phyloP scores from a whole-genome alignment of 257 asterid species.

The Linderniella brevidens region DNA sequence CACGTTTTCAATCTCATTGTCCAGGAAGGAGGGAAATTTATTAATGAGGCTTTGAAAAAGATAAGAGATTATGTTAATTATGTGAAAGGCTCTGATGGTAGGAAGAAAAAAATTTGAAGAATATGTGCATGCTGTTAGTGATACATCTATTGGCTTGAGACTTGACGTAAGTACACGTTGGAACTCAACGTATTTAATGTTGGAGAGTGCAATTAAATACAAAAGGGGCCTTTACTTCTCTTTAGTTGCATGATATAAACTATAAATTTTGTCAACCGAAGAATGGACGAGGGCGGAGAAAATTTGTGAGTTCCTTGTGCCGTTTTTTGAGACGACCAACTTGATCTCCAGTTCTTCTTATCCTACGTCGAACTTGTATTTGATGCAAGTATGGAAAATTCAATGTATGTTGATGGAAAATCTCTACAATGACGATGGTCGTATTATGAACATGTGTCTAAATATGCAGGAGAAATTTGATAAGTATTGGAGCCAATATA shows the following conservation, averaged over 20 bases:
- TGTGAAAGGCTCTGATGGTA: background rate
- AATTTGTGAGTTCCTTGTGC: background rate
- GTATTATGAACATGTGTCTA: background rate
- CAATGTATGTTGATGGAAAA: background rate
- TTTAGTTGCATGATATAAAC: background rate
- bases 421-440: background rate
- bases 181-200: conserved; percentile 4
- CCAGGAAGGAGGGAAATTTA: background rate
- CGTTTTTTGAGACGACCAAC: no score
- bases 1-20: background rate
- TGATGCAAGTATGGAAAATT: conserved; percentile 1
- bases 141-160: background rate
- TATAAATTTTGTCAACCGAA: background rate
- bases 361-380: conserved; percentile 3
- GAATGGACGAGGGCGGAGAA: conserved; percentile 1
- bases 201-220: background rate
- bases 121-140: background rate
- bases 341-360: conserved; percentile 3
- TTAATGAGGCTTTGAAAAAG: background rate
- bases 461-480: background rate
- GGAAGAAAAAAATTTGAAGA: conserved; percentile 2
- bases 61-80: background rate
- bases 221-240: background rate
- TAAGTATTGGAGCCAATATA: background rate
- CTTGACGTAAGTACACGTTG: conserved; percentile 1